Percentiles rank a stretch among this genome's conserved stretches.
Evolutionary conservation across 176 grass and related monocot genomes (phyloP).

Genomic region (Guadua angustifolia): DNA sequence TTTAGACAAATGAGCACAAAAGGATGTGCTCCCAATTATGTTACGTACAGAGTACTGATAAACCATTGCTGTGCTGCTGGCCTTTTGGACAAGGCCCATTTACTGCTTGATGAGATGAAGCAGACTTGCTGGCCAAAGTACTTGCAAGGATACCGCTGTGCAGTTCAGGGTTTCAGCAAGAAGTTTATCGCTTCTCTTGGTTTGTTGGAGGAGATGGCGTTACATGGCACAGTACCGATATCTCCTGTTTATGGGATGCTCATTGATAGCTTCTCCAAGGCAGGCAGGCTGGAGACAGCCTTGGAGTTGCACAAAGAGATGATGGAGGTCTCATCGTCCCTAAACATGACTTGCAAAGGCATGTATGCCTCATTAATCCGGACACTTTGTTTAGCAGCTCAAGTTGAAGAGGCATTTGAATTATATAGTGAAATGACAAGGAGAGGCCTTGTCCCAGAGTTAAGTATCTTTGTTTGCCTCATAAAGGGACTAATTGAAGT

Average conservation of each 20-base stretch:
- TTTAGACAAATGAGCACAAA: slow-evolving; percentile 78
- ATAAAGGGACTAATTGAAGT: slow-evolving; percentile 70
- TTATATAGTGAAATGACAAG: slow-evolving; percentile 79
- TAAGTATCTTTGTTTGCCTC: slow-evolving; percentile 73
- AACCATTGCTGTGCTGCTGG: slow-evolving; percentile 85
- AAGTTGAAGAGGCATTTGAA: slow-evolving; percentile 78
- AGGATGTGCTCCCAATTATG: slow-evolving; percentile 88
- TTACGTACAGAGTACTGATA: slow-evolving; percentile 87
- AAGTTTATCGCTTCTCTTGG: slow-evolving; percentile 73
- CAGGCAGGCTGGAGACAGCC: slow-evolving; percentile 75
- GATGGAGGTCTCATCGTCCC: slow-evolving; percentile 51
- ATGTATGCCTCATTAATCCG: slow-evolving; percentile 67
- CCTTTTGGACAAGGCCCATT: slow-evolving; percentile 73
- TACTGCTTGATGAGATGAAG: slow-evolving; percentile 90
- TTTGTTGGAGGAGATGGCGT: slow-evolving; percentile 71
- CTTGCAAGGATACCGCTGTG: slow-evolving; percentile 54
- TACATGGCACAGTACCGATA: slow-evolving; percentile 60
- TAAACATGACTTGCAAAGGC: slow-evolving; percentile 47
- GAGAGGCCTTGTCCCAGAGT: slow-evolving; percentile 60
- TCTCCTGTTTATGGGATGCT: slow-evolving; percentile 75
- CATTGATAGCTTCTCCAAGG: slow-evolving; percentile 80
- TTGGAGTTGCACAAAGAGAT: slow-evolving; percentile 87
- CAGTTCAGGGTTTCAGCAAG: slow-evolving; percentile 83
- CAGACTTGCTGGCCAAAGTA: slow-evolving; percentile 93
- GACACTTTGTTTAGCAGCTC: slow-evolving; percentile 81